Evolutionary conservation across 192 early-diverging fungal genomes (phyloP).

Genomic region (Helicostylum pulchrum): DNA sequence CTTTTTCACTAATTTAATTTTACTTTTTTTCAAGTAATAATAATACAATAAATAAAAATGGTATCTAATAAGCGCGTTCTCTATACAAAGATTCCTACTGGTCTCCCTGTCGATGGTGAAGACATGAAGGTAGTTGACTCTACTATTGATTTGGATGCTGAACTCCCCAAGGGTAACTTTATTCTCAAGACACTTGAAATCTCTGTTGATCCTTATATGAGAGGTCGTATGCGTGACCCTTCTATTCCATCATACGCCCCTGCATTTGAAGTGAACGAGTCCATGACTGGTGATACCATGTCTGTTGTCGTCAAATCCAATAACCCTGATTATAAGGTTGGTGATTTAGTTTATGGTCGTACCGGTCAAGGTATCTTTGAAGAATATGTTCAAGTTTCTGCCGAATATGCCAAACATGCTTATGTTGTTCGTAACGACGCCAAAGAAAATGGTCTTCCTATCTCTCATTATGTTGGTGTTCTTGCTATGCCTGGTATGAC

Average conservation of each 20-base stretch:
- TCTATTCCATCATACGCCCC: slow-evolving; percentile 40
- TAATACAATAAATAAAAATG: slow-evolving; percentile 19
- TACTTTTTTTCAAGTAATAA: no score
- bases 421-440: slow-evolving; percentile 38
- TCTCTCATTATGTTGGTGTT: slow-evolving; percentile 58
- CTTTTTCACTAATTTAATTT: no score
- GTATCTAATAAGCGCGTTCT: slow-evolving; percentile 43
- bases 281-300: slow-evolving; percentile 61
- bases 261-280: slow-evolving; percentile 53
- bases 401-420: slow-evolving; percentile 22
- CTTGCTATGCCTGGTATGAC: slow-evolving; percentile 83
- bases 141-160: slow-evolving; percentile 40
- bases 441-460: slow-evolving; percentile 43
- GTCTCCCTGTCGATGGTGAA: slow-evolving; percentile 38
- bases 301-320: slow-evolving; percentile 64
- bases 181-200: slow-evolving; percentile 62
- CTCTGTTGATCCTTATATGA: slow-evolving; percentile 77
- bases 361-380: slow-evolving; percentile 49
- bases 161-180: slow-evolving; percentile 43
- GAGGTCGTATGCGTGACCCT: slow-evolving; percentile 58
- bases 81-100: slow-evolving; percentile 31
- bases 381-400: slow-evolving; percentile 48
- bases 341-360: slow-evolving; percentile 60
- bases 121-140: slow-evolving; percentile 46
- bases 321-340: slow-evolving; percentile 52